Evolutionary conservation across 2,329 filamentous ascomycete species (phyloP), one percentile per base, ranked within the genome.

Genomic region (Drechmeria coniospora): DNA sequence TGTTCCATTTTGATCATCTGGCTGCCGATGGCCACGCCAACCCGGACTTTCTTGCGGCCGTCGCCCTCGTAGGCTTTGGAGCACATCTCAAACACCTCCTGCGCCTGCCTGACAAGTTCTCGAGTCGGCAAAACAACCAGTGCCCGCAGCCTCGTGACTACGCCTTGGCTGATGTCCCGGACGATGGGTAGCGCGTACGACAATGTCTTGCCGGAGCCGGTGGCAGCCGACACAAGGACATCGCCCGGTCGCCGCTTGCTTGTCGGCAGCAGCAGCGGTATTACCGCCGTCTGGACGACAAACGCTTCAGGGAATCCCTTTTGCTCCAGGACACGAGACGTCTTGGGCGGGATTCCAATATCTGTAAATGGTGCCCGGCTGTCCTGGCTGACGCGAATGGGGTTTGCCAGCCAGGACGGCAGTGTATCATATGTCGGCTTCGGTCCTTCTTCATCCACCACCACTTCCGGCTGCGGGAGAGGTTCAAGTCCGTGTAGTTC

Each of bases 171-270:
- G 26, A 98, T 59, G 27, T 78, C 74, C 25, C 83, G 72, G 4
- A 92, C 67, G 32, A 98, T 73, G 0, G 90, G 90, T 3, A 98
- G 58, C 1, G 87, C 71, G 44, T 98, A 98, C 1, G 87, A 79
- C 11, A 98, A 53, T 0, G 90, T 98, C 49, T 98, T 98, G 31
- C 90, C 90, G 1, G 90, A 95, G 7, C 90, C 90, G 0, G 90
- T 98, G 1, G 87, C 80, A 0, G 92, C 90, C 6, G 84, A 90
- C 3, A 98, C 76, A 24, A 92, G 77, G 4, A 98, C 54, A 49
- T 98, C 90, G 5, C 82, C 79, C 2, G 68, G 56, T 20, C 73
- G 65, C 20, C 67, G 58, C 31, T 66, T 60, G 23, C 67, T 63
- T 0, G 66, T 69, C 14, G 71, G 74, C 4, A 92, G 60, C 5